Conservation (phyloP, 352 stramenopile species). For the Thalassiosira ordinaria region DNA sequence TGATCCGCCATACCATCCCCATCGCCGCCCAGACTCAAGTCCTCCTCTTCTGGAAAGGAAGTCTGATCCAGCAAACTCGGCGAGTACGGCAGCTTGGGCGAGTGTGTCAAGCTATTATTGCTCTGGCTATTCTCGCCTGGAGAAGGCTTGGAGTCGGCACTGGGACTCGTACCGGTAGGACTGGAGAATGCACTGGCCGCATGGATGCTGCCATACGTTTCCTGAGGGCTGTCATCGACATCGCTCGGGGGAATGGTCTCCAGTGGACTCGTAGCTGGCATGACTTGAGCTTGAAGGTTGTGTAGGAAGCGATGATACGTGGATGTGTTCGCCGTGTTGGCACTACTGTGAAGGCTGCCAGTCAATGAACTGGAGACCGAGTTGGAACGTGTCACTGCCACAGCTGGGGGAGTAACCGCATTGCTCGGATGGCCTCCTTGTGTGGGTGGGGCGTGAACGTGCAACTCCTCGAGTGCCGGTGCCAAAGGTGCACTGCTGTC, state of each 20-base stretch:
- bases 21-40: constrained; percentile 4
- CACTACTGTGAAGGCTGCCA: background rate
- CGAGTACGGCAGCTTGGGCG: constrained; percentile 24
- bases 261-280: constrained; percentile 5
- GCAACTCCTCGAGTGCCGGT: too few species aligned
- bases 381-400: constrained; percentile 12
- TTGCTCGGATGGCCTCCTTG: background rate
- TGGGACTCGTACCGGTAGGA: background rate
- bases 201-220: constrained; percentile 19
- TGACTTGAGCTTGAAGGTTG: background rate
- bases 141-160: constrained; percentile 21
- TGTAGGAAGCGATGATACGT: constrained; percentile 18
- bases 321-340: background rate
- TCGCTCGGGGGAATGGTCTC: constrained; percentile 20
- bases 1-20: constrained; percentile 17
- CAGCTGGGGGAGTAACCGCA: constrained; percentile 4
- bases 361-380: constrained; percentile 14
- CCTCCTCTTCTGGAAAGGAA: constrained; percentile 40
- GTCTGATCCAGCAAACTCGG: constrained; percentile 47
- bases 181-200: background rate
- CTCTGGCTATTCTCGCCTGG: background rate
- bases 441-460: too few species aligned
- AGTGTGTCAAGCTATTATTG: constrained; percentile 1
- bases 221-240: constrained; percentile 18
- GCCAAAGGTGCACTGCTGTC: too few species aligned